Evolutionary conservation across 371 early-diverging fungal genomes (phyloP).

Genomic region (Saksenaea oblongispora): DNA sequence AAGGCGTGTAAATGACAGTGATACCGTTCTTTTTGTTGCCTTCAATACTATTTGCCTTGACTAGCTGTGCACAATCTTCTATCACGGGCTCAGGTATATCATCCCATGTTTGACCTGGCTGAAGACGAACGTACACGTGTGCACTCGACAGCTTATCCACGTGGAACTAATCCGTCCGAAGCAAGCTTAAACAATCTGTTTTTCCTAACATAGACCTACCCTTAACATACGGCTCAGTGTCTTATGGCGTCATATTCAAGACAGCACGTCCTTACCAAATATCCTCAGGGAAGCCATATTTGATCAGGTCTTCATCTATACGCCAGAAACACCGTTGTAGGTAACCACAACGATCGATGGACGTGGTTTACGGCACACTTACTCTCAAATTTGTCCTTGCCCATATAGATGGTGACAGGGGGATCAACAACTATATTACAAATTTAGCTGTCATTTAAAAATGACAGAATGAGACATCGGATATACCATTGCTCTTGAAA

Average conservation of each 20-base stretch:
- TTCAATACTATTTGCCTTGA: constrained; percentile 95
- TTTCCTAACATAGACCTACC: constrained; percentile 2
- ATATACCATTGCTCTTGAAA: constrained; percentile 54
- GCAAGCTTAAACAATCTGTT: neutral
- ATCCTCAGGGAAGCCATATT: constrained; percentile 91
- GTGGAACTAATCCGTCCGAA: constrained; percentile 73
- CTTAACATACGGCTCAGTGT: neutral
- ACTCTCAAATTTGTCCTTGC: constrained; percentile 96
- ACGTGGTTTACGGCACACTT: constrained; percentile 12
- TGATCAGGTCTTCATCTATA: constrained; percentile 92
- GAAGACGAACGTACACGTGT: constrained; percentile 91
- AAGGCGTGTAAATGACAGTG: constrained; percentile 93
- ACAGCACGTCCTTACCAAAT: constrained; percentile 68
- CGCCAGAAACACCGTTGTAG: neutral
- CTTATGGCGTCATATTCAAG: neutral
- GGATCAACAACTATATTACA: constrained; percentile 63
- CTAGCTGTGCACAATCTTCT: constrained; percentile 88
- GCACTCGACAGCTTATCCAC: constrained; percentile 96
- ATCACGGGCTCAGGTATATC: constrained; percentile 75
- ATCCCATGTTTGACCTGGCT: constrained; percentile 77
- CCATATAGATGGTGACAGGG: constrained; percentile 91
- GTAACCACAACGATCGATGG: neutral
- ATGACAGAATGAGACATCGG: too few relatives aligned
- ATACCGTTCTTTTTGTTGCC: constrained; percentile 68
- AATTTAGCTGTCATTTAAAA: neutral